Evolutionary conservation across 1,284 basidiomycete species (phyloP).

Genomic region (Cutaneotrichosporon cutaneum): DNA sequence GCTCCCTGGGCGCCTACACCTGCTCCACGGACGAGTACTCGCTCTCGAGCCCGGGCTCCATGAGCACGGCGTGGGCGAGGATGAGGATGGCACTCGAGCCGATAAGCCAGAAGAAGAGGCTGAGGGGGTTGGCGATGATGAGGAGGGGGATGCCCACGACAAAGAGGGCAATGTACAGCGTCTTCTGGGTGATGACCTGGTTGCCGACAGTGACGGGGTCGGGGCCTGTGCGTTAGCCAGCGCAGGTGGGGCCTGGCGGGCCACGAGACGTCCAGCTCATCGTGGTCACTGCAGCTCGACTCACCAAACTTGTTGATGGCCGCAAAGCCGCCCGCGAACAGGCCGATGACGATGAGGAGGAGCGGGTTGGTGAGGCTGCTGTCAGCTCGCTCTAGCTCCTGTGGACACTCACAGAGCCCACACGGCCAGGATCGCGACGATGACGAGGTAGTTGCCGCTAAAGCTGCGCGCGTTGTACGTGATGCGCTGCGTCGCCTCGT

Average conservation of each 20-base stretch:
- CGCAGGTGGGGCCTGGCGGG: not conserved
- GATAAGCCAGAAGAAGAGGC: conserved; percentile 41
- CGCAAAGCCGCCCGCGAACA: conserved; percentile 83
- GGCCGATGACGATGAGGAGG: conserved; percentile 74
- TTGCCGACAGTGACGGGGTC: conserved; percentile 39
- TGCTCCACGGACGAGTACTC: conserved; percentile 13
- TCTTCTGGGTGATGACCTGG: conserved; percentile 50
- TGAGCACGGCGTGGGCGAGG: conserved; percentile 56
- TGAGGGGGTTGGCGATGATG: conserved; percentile 33
- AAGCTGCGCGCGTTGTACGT: conserved; percentile 89
- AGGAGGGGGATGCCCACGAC: conserved; percentile 37
- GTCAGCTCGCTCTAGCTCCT: not conserved
- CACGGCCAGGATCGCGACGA: conserved; percentile 72
- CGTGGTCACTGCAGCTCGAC: conserved; percentile 37
- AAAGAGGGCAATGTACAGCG: conserved; percentile 62
- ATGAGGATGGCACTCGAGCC: conserved; percentile 46
- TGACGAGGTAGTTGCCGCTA: conserved; percentile 80
- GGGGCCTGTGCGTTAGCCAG: conserved; percentile 14
- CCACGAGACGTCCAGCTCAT: not conserved
- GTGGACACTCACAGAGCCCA: conserved; percentile 72
- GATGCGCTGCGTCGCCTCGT: conserved; percentile 66
- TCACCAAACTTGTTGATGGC: conserved; percentile 83
- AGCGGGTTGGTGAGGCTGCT: conserved; percentile 65
- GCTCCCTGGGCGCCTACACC: not conserved
- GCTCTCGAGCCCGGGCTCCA: conserved; percentile 55